Percentiles rank a stretch among this genome's conserved stretches.
Evolutionary conservation across 768 basidiomycete species (phyloP).

Genomic region (Dendrothele bispora): DNA sequence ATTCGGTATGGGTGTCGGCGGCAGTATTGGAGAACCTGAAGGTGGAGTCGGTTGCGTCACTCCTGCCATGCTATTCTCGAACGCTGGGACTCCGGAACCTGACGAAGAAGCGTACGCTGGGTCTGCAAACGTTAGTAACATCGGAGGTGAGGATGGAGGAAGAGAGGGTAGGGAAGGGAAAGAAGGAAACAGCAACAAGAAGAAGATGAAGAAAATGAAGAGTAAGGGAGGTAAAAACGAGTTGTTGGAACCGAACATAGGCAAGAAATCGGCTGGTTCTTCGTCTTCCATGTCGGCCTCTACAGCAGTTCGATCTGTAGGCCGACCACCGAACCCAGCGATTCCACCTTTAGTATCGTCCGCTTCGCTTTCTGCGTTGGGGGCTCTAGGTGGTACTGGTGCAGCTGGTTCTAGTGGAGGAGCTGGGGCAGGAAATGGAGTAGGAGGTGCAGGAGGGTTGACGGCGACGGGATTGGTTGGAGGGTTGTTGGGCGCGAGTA

Average conservation of each 20-base stretch:
- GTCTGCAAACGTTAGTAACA: conserved; percentile 6
- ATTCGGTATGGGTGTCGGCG: no score
- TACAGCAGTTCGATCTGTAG: no score
- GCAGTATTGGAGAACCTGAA: no score
- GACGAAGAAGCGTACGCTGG: conserved; percentile 6
- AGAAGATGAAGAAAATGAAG: conserved; percentile 3
- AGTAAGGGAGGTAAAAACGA: no score
- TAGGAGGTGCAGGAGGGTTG: no score
- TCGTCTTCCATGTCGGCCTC: no score
- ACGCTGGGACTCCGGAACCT: conserved; percentile 37
- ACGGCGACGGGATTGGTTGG: conserved; percentile 16
- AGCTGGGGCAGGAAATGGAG: no score
- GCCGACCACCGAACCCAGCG: no score
- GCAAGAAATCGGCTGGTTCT: no score
- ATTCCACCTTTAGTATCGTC: background rate
- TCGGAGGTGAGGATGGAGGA: conserved; percentile 1
- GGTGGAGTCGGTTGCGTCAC: conserved; percentile 53
- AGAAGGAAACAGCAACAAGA: background rate
- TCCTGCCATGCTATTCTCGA: conserved; percentile 63
- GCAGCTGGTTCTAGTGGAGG: no score
- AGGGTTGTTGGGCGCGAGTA: conserved; percentile 50
- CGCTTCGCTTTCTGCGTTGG: background rate
- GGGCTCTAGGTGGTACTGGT: background rate
- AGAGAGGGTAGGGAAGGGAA: background rate
- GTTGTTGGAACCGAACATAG: no score